A percentile compares a stretch with the other conserved stretches of the same genome.
Conservation (phyloP, 108 stramenopile species). For the Fragilariopsis cylindrus region DNA sequence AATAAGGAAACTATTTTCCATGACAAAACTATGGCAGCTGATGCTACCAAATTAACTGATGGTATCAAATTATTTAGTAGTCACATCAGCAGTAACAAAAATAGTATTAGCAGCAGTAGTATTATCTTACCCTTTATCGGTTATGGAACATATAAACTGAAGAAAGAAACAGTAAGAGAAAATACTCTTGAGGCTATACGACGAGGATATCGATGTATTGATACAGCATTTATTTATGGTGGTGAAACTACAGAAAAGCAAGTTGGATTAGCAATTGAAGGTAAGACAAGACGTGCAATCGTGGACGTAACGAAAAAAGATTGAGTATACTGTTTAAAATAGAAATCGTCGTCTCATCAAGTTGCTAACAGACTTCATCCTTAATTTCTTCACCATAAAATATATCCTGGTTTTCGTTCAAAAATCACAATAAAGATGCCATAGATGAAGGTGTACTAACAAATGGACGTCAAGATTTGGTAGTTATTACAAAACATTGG, state of each 20-base stretch:
- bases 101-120: neutral
- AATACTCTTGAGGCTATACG: conserved; percentile 54
- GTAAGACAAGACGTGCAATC: neutral
- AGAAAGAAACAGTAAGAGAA: conserved; percentile 40
- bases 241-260: conserved; percentile 72
- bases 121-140: conserved; percentile 69
- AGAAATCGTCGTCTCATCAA: no score
- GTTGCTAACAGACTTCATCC: no score
- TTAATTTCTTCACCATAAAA: no score
- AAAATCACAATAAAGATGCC: conserved; percentile 26
- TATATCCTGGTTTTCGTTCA: no score
- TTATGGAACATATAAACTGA: conserved; percentile 75
- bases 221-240: conserved; percentile 82
- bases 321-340: no score
- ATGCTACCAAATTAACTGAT: conserved; percentile 31
- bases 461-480: conserved; percentile 46
- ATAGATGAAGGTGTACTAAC: conserved; percentile 37
- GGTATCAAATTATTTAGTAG: conserved; percentile 18
- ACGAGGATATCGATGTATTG: conserved; percentile 63
- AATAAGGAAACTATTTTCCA: neutral
- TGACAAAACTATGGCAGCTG: conserved; percentile 12
- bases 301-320: no score
- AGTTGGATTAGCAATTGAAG: conserved; percentile 64
- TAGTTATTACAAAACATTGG: conserved; percentile 83
- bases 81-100: neutral